Evolutionary conservation across 2,329 filamentous ascomycete genomes (phyloP), one percentile per base, ranked within the genome.

Genomic region (Aureobasidium sp.): DNA sequence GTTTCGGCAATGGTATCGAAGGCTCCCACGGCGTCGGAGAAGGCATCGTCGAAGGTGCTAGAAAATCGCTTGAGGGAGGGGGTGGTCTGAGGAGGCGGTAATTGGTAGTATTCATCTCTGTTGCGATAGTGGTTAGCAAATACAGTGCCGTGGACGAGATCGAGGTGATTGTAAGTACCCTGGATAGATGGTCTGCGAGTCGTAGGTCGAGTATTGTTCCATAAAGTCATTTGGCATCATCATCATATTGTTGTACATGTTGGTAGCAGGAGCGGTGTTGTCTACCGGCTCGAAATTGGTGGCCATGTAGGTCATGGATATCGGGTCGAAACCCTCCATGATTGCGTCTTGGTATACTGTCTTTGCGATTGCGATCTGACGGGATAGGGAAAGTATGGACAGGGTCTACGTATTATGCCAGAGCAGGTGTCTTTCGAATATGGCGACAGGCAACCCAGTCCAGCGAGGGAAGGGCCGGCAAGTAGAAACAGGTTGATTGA

Each of bases 231-330:
- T 50, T 36, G 78, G 76, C 47, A 81, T 73, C 59, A 78, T 73
- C n/a, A 78, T 73, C 70, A 81, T 77, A 29, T 78, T 74, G 69
- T 69, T 65, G 58, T 70, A 72, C 44, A 75, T 73, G 66, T 77
- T 73, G 11, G 69, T 64, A 61, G 75, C 75, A 59, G 79, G 77
- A 54, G 81, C 75, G 70, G 80, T 78, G 53, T 80, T 77, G 64
- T 85, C 78, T 61, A 25, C 36, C 8, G 53, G 5, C n/a, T 80
- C 78, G 70, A 85, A 76, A 65, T 82, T 81, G 66, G 79, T 81
- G 61, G 80, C 78, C 73, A 85, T 73, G 68, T 85, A 86, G 68
- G 82, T 81, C 83, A 86, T 84, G 71, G 80, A 78, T 74, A 82
- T 80, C 66, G 81, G 81, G 71, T 85, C 82, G 74, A 82, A 85